Evolutionary conservation across 306 rosid genomes (phyloP).

Genomic region (Cicer judaicum): DNA sequence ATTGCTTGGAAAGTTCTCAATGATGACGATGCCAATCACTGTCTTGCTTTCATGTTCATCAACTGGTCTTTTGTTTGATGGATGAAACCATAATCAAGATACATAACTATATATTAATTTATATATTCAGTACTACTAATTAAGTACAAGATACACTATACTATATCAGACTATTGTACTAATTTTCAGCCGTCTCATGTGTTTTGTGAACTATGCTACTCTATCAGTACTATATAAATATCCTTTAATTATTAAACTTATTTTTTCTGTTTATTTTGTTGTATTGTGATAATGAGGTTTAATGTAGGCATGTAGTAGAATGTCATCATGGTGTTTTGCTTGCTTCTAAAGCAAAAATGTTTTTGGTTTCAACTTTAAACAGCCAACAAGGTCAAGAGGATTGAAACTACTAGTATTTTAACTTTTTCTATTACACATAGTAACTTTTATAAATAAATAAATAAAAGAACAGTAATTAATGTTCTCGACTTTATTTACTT

Average conservation of each 20-base stretch:
- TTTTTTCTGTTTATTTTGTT: background rate
- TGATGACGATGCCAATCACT: constrained; percentile 92
- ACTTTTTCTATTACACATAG: background rate
- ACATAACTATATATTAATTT: constrained; percentile 6
- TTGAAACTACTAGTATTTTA: background rate
- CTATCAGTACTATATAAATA: background rate
- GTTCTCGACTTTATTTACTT: too few species aligned
- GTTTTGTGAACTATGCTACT: constrained; percentile 18
- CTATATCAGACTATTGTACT: constrained; percentile 47
- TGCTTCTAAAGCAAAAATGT: constrained; percentile 42
- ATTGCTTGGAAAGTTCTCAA: constrained; percentile 91
- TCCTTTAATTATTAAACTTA: background rate
- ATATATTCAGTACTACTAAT: constrained; percentile 39
- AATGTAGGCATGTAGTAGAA: background rate
- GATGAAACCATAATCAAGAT: constrained; percentile 3
- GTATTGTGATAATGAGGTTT: background rate
- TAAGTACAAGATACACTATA: constrained; percentile 45
- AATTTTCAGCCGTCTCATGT: constrained; percentile 43
- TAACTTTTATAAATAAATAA: background rate
- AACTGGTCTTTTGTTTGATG: constrained; percentile 93
- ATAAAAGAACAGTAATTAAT: too few species aligned
- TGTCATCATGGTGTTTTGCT: constrained; percentile 36
- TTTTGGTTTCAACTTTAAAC: background rate
- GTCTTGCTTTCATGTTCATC: constrained; percentile 88
- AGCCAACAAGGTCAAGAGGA: too few species aligned